Base-by-base conservation (phyloP, 1,284 basidiomycete genomes). In the Grifola frondosa region DNA sequence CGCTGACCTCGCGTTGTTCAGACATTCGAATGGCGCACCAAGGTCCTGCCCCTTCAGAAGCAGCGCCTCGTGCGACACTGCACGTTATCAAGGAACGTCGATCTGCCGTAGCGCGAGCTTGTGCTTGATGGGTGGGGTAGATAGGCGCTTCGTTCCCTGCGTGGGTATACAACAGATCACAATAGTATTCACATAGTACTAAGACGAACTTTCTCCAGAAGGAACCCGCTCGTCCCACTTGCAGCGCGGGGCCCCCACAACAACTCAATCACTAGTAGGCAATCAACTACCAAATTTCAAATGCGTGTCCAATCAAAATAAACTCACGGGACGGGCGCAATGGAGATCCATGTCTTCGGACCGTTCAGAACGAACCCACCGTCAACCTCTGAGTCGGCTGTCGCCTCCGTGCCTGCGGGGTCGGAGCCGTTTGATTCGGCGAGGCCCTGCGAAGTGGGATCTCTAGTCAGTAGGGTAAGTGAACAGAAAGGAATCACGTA, bases 341-440 rank as follows among this genome's bases (percentile, higher is more conserved):
- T 97, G 25, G 91, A 84, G 61, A 98, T 97, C 94, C 95, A 98
- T 0, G 93, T 97, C 74, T 98, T 98, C 66, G 86, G 87, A 26
- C 95, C 95, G 58, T 86, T 91, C 42, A 98, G 63, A 16, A 90
- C 69, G 66, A 87, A 97, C 3, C 92, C 92, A 16, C 91, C 91
- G 42, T 87, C 87, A 0, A 57, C 56, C n/a, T n/a, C n/a, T n/a
- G n/a, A n/a, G n/a, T n/a, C n/a, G n/a, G 93, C 96, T 22, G 79
- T 86, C 0, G 95, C 97, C 63, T 96, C 90, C 95, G 98, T 98
- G 21, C 84, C 83, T 13, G 84, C 83, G 15, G 94, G 94, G 60
- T 97, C 94, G 1, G 91, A 95, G 16, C 96, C 96, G 62, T 97
- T 95, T 1, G 96, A 92, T 69, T 98, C 96, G 1, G 95, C 98